Conservation (phyloP, 1,284 basidiomycete genomes). For the Fistulinella cinereoalba region DNA sequence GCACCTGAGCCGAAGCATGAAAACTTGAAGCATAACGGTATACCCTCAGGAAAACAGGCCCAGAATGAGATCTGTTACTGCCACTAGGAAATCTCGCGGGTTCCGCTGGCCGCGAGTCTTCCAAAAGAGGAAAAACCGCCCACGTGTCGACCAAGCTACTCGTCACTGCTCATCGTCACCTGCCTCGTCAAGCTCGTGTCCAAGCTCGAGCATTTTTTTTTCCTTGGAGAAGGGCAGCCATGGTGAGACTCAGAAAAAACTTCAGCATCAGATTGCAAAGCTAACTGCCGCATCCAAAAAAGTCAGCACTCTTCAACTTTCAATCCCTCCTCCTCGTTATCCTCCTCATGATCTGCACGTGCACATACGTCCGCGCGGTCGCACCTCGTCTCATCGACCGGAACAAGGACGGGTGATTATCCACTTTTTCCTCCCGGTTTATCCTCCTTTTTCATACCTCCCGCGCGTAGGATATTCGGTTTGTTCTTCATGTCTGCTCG, state of each 20-base stretch:
- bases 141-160: no score
- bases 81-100: no score
- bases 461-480: slow-evolving; percentile 70
- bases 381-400: slow-evolving; percentile 88
- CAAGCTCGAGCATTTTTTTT: not conserved
- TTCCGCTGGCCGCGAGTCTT: no score
- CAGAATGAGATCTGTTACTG: no score
- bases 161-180: no score
- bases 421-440: not conserved
- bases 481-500: slow-evolving; percentile 93
- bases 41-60: no score
- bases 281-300: slow-evolving; percentile 1
- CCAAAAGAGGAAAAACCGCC: no score
- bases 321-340: slow-evolving; percentile 93
- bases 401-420: slow-evolving; percentile 90
- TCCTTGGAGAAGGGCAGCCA: slow-evolving; percentile 2
- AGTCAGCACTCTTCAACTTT: slow-evolving; percentile 99
- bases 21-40: no score
- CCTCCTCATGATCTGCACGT: slow-evolving; percentile 93
- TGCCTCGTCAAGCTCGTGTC: no score
- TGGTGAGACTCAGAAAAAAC: no score
- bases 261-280: not conserved
- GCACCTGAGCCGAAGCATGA: no score
- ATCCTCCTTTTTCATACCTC: not conserved
- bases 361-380: slow-evolving; percentile 90